These are phyloP conservation scores for Neurospora sp. DNA, from an alignment of 495 filamentous ascomycete species.

Conservation along the genomic window DNA sequence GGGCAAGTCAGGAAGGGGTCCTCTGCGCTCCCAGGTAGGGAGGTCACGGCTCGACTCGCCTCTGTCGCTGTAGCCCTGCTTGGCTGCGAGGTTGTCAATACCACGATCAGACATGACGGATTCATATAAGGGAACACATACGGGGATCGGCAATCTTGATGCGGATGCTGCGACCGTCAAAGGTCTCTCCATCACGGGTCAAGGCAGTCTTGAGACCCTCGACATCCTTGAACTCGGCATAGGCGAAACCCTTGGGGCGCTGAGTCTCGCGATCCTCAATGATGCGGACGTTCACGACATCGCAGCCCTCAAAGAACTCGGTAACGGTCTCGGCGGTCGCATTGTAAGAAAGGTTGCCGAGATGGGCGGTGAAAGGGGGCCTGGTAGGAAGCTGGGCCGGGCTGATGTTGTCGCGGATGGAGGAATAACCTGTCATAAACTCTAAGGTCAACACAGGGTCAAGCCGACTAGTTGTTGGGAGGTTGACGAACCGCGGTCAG, in stretches of 20 bases:
- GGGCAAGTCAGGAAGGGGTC: slow-evolving; percentile 69
- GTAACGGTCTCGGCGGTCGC: slow-evolving; percentile 69
- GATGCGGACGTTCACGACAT: slow-evolving; percentile 81
- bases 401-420: slow-evolving; percentile 60
- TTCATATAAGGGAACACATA: slow-evolving; percentile 13
- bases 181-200: slow-evolving; percentile 63
- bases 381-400: slow-evolving; percentile 67
- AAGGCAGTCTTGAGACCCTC: slow-evolving; percentile 89
- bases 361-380: slow-evolving; percentile 89
- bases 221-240: slow-evolving; percentile 82
- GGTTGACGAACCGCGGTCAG: slow-evolving; percentile 25
- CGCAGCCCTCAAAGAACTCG: slow-evolving; percentile 76
- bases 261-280: slow-evolving; percentile 89
- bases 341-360: slow-evolving; percentile 94
- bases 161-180: slow-evolving; percentile 79
- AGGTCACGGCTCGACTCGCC: slow-evolving; percentile 49
- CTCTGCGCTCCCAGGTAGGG: slow-evolving; percentile 75
- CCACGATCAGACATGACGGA: neutral
- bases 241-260: slow-evolving; percentile 94
- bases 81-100: slow-evolving; percentile 46
- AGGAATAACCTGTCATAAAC: slow-evolving; percentile 40
- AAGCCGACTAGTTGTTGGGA: slow-evolving; percentile 10
- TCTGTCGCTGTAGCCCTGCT: slow-evolving; percentile 46
- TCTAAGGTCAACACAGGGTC: neutral
- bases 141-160: slow-evolving; percentile 52